Percentiles rank a stretch among this genome's conserved stretches.
phyloP scores from a whole-genome alignment of 1,139 yeast species.

The Pneumocystis murina region DNA sequence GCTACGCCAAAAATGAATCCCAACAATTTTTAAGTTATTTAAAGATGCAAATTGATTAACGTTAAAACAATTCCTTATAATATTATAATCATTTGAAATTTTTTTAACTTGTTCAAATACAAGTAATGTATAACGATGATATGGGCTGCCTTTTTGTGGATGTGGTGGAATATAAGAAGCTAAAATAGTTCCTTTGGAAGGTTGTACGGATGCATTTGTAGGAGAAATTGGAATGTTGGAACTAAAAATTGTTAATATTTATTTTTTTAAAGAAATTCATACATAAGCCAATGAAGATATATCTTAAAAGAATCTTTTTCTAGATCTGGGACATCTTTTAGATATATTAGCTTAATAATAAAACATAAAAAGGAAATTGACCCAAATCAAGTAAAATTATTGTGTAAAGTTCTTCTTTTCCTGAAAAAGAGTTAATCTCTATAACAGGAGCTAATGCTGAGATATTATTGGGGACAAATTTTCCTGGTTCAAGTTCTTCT shows the following conservation, averaged over 20 bases:
- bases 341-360: not conserved
- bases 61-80: conserved; percentile 40
- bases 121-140: conserved; percentile 80
- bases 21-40: conserved; percentile 53
- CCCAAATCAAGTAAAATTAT: conserved; percentile 67
- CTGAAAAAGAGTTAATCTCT: conserved; percentile 59
- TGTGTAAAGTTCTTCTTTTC: conserved; percentile 43
- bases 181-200: conserved; percentile 34
- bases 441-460: conserved; percentile 63
- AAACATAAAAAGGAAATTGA: not conserved
- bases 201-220: conserved; percentile 43
- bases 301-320: conserved; percentile 54
- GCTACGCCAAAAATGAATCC: conserved; percentile 89
- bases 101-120: conserved; percentile 54
- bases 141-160: conserved; percentile 76
- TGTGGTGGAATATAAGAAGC: conserved; percentile 64
- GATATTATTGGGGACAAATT: conserved; percentile 52
- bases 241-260: not conserved
- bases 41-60: conserved; percentile 50
- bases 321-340: conserved; percentile 61
- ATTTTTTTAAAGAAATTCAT: not conserved
- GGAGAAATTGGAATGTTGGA: conserved; percentile 46
- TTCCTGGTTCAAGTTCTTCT: conserved; percentile 14
- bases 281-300: conserved; percentile 61
- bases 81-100: conserved; percentile 17